phyloP scores from a whole-genome alignment of 2,329 filamentous ascomycete species.

The Exophiala aquamarina region DNA sequence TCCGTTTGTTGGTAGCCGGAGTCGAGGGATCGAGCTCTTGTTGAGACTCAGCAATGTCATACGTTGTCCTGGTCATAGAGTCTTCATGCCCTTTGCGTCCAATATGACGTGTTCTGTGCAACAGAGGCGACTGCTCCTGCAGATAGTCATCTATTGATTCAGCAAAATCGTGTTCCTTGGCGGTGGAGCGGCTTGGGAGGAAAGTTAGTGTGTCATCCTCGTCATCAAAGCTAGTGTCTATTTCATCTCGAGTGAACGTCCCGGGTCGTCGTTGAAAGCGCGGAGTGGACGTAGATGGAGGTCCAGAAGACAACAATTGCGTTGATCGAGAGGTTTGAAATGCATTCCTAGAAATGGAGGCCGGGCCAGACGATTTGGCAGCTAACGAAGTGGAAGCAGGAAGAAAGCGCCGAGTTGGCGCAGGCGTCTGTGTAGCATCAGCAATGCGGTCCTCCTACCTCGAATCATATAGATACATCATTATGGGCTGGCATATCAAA shows the following conservation, averaged over 20 bases:
- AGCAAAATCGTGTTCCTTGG: background rate
- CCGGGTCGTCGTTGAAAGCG: conserved; percentile 13
- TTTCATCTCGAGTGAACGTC: conserved; percentile 17
- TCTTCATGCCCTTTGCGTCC: background rate
- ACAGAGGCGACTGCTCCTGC: background rate
- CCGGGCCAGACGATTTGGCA: background rate
- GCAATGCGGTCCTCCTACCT: background rate
- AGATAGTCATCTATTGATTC: background rate
- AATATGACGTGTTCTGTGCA: background rate
- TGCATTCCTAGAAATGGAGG: conserved; percentile 9
- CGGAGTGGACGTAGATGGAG: conserved; percentile 13
- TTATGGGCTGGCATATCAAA: background rate
- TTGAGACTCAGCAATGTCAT: background rate
- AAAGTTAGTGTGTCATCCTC: conserved; percentile 3
- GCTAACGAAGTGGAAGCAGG: conserved; percentile 16
- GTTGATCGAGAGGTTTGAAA: conserved; percentile 16
- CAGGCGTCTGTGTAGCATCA: conserved; percentile 18
- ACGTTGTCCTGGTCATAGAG: background rate
- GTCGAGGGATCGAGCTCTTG: background rate
- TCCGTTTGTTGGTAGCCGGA: conserved; percentile 17
- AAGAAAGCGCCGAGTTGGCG: conserved; percentile 20
- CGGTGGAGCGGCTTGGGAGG: conserved; percentile 6
- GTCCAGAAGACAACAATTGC: conserved; percentile 6
- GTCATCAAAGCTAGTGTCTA: conserved; percentile 22
- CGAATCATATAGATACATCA: background rate